phyloP scores from a whole-genome alignment of 1,284 basidiomycete genomes.

The Trichosporon ovoides region DNA sequence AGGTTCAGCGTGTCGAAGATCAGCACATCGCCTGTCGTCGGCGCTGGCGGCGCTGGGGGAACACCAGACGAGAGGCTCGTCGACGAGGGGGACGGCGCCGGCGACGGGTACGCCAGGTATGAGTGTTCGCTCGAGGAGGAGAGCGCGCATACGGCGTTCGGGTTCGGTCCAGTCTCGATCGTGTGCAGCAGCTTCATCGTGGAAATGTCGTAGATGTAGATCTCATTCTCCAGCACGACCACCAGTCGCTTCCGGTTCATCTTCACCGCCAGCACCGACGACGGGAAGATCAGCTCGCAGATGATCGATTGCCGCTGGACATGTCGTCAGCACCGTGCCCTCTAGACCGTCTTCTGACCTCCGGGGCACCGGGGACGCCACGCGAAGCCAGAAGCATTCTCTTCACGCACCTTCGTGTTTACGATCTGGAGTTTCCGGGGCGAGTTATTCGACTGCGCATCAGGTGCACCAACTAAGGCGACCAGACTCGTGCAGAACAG shows the following conservation, averaged over 20 bases:
- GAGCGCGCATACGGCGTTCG: slow-evolving; percentile 89
- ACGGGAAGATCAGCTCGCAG: slow-evolving; percentile 95
- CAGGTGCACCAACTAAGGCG: slow-evolving; percentile 89
- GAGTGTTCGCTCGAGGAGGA: slow-evolving; percentile 93
- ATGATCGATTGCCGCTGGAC: slow-evolving; percentile 91
- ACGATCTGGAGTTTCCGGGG: slow-evolving; percentile 93
- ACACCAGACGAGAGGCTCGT: slow-evolving; percentile 48
- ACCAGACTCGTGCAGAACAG: slow-evolving; percentile 97
- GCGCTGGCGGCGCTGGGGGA: slow-evolving; percentile 43
- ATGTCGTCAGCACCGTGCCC: background rate
- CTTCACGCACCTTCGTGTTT: slow-evolving; percentile 76
- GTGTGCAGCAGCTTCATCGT: slow-evolving; percentile 98
- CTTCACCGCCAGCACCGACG: slow-evolving; percentile 91
- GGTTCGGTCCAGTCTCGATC: slow-evolving; percentile 93
- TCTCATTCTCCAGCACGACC: slow-evolving; percentile 90
- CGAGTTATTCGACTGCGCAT: slow-evolving; percentile 71
- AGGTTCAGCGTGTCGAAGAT: slow-evolving; percentile 89
- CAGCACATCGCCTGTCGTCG: slow-evolving; percentile 77
- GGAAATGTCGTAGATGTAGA: slow-evolving; percentile 98
- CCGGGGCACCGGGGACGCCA: background rate
- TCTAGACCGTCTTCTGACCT: background rate
- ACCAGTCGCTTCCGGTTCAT: slow-evolving; percentile 94
- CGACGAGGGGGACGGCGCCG: slow-evolving; percentile 68
- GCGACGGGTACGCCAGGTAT: slow-evolving; percentile 92
- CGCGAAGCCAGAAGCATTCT: background rate